Base-by-base conservation (phyloP, 345 rosid species). In the Passiflora organensis region DNA sequence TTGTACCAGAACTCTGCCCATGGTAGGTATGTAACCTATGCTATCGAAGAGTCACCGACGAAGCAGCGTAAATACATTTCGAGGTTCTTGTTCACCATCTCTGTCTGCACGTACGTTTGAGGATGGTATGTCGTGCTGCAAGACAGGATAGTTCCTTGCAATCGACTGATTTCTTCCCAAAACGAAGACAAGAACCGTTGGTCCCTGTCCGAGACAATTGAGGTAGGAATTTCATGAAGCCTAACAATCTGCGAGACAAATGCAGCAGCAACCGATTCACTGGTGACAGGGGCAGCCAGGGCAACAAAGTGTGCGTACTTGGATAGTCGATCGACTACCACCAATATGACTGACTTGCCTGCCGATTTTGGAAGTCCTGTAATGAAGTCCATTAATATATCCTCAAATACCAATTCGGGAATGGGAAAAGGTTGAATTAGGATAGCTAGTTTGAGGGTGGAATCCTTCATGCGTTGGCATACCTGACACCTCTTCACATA, bases 231-330 rank as follows among this genome's bases (percentile, higher is more conserved):
- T n/a, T n/a, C n/a, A n/a, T n/a, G n/a, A n/a, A n/a, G n/a, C n/a
- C n/a, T n/a, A n/a, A n/a, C n/a, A n/a, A n/a, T n/a, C n/a, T n/a
- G n/a, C n/a, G n/a, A n/a, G n/a, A n/a, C n/a, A n/a, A n/a, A n/a
- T n/a, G n/a, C n/a, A n/a, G n/a, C n/a, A n/a, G n/a, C n/a, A n/a
- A n/a, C n/a, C 28, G 0, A 25, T 56, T 16, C 44, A 24, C 6
- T 24, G 28, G 25, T 56, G 49, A 14, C 44, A 44, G 6, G 38
- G 13, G 5, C 16, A 2, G 12, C 46, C 22, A 57, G 19, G 0
- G 41, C 24, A 0, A 20, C 11, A 12, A 57, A 57, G n/a, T 57
- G 32, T 0, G 25, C 19, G n/a, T 44, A 57, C 42, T 57, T 57
- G 0, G 41, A n/a, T 2, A 32, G 3, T 1, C 43, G 4, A 16